Evolutionary conservation across 148 eudicot genomes (phyloP), one percentile per base, ranked within the genome.

Genomic region (Tetragonia tetragonoides): DNA sequence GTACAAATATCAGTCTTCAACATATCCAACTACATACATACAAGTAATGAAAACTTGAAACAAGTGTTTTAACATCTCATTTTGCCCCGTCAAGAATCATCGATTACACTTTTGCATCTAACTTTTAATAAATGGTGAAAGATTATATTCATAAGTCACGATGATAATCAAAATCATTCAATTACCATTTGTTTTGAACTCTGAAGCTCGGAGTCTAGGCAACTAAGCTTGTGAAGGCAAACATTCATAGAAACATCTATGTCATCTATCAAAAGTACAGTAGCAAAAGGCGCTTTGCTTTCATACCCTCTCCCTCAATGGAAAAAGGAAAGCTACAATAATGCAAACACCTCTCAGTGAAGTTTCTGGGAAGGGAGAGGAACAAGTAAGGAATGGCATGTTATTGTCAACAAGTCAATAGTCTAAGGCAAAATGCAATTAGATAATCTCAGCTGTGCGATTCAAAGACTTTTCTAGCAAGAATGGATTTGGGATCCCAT

Each of bases 1-100:
- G 81, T 82, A 82, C 75, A 77, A 79, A 82, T 73, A 24, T 38
- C 75, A 70, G 77, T 72, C 20, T 72, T 37, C 34, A 28, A 42
- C 20, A 66, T 71, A 73, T 82, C 70, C 68, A 73, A 81, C 74
- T 77, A 63, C 74, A 73, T 82, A 77, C 79, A 77, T 78, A 72
- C 47, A 39, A 56, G 63, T 68, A 59, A 63, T 67, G 64, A 81
- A 72, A 49, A 39, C 66, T 41, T 72, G 39, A 54, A 72, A 41
- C 20, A 71, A 41, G 61, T 5, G 38, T 81, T 72, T 71, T 38
- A 61, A 24, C 46, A 23, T 75, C 61, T 71, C 72, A 28, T 61
- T 72, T 70, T 66, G 46, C 75, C 21, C 39, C 75, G 17, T 38
- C 75, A 17, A 75, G 70, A 75, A 75, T 75, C 70, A 17, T 69